These are phyloP conservation scores for Phaeosphaeriaceae sp. DNA, from an alignment of 2,329 filamentous ascomycete species.

Conservation along the genomic window DNA sequence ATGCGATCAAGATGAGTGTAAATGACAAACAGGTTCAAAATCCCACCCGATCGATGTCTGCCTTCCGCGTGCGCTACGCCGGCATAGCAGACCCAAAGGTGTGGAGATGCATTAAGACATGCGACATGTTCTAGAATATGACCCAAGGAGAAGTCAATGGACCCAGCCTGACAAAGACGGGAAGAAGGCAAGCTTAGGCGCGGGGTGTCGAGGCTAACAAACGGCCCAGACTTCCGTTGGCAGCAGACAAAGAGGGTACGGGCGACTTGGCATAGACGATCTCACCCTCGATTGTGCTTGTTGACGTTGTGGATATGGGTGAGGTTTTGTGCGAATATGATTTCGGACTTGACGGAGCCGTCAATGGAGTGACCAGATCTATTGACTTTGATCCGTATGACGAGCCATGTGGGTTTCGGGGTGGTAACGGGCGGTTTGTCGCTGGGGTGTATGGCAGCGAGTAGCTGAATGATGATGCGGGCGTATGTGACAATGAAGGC, in stretches of 20 bases:
- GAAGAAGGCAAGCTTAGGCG: not conserved
- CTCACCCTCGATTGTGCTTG: constrained; percentile 46
- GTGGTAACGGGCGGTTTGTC: constrained; percentile 46
- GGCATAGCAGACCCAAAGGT: not conserved
- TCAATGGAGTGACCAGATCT: constrained; percentile 54
- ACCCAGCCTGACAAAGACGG: not conserved
- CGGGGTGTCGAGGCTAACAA: constrained; percentile 41
- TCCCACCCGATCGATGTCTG: not conserved
- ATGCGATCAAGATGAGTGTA: not conserved
- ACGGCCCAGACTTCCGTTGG: constrained; percentile 47
- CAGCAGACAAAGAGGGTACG: constrained; percentile 39
- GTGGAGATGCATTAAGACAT: not conserved
- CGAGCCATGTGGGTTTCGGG: constrained; percentile 47
- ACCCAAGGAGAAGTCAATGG: not conserved
- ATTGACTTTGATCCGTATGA: constrained; percentile 51
- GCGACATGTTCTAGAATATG: not conserved
- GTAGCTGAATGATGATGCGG: constrained; percentile 53
- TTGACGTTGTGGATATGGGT: constrained; percentile 42
- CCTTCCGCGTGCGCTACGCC: constrained; percentile 5
- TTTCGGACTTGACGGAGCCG: constrained; percentile 42
- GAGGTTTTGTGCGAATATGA: constrained; percentile 43
- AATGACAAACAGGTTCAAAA: not conserved
- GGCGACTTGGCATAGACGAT: constrained; percentile 47
- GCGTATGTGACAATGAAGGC: constrained; percentile 56
- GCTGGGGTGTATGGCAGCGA: constrained; percentile 52